Percentiles rank a stretch among this genome's conserved stretches.
These are phyloP conservation scores for Trichoderma polysporum DNA, from an alignment of 2,329 filamentous ascomycete species.

Conservation along the genomic window DNA sequence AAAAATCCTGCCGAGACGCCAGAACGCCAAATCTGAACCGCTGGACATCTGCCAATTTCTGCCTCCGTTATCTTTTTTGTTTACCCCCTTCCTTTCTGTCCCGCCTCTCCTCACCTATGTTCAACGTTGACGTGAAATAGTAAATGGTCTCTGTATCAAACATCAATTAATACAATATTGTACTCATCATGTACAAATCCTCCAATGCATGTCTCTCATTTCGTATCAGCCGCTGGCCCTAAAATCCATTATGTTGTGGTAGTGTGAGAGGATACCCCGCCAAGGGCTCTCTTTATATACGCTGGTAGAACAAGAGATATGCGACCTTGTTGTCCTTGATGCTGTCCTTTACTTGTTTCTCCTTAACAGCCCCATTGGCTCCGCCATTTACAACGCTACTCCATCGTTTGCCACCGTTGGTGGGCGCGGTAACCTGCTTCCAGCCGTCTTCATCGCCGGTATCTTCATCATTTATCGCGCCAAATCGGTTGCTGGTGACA, in stretches of 20 bases:
- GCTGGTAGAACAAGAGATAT: slow-evolving; percentile 94
- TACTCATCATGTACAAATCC: background rate
- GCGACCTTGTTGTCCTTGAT: slow-evolving; percentile 95
- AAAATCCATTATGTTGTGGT: slow-evolving; percentile 1
- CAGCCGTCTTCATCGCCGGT: slow-evolving; percentile 69
- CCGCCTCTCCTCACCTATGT: slow-evolving; percentile 25
- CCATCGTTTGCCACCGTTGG: slow-evolving; percentile 69
- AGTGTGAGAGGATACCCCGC: background rate
- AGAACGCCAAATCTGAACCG: slow-evolving; percentile 30
- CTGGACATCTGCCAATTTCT: slow-evolving; percentile 25
- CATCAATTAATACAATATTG: background rate
- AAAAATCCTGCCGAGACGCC: slow-evolving; percentile 31
- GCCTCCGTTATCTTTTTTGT: slow-evolving; percentile 15
- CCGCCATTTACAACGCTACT: slow-evolving; percentile 65
- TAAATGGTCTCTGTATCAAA: background rate
- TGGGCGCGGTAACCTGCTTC: slow-evolving; percentile 70
- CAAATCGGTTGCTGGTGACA: slow-evolving; percentile 70
- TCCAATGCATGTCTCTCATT: background rate
- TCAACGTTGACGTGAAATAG: slow-evolving; percentile 12
- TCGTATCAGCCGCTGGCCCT: background rate
- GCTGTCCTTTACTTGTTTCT: slow-evolving; percentile 59
- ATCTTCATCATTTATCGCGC: slow-evolving; percentile 66
- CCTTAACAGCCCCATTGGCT: slow-evolving; percentile 56
- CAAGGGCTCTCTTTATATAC: slow-evolving; percentile 47
- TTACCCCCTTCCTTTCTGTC: background rate